Conservation (phyloP, 163 green algal species). For the Prototheca cutis region DNA sequence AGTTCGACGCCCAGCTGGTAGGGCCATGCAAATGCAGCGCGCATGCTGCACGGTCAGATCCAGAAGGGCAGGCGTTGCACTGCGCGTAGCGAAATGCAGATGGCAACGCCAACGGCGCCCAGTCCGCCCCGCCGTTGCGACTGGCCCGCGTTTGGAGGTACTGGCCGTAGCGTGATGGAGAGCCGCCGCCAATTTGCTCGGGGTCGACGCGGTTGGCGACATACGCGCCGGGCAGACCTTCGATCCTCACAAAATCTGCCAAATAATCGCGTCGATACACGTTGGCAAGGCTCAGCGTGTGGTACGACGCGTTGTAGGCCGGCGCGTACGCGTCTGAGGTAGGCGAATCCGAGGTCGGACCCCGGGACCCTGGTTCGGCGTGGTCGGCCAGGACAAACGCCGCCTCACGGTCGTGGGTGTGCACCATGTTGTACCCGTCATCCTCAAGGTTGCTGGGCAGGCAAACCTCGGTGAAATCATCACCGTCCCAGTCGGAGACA, state of each 20-base stretch:
- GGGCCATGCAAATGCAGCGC: slow-evolving; percentile 71
- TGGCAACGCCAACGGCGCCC: slow-evolving; percentile 35
- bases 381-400: slow-evolving; percentile 60
- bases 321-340: slow-evolving; percentile 41
- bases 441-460: slow-evolving; percentile 60
- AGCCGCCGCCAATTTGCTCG: neutral
- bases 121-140: slow-evolving; percentile 68
- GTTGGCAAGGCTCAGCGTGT: slow-evolving; percentile 47
- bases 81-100: slow-evolving; percentile 30
- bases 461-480: slow-evolving; percentile 61
- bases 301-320: slow-evolving; percentile 59
- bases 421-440: slow-evolving; percentile 73
- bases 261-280: slow-evolving; percentile 47
- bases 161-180: slow-evolving; percentile 7
- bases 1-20: slow-evolving; percentile 41
- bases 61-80: slow-evolving; percentile 50
- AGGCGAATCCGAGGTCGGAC: slow-evolving; percentile 23
- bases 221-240: slow-evolving; percentile 62
- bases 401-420: slow-evolving; percentile 57
- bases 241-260: slow-evolving; percentile 58
- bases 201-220: slow-evolving; percentile 59
- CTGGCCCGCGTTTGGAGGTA: slow-evolving; percentile 49
- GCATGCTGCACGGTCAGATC: slow-evolving; percentile 30
- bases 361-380: slow-evolving; percentile 20
- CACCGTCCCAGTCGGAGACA: slow-evolving; percentile 50